Evolutionary conservation across 805 yeast genomes (phyloP), one percentile per base, ranked within the genome.

Genomic region (Candida nitratophila): DNA sequence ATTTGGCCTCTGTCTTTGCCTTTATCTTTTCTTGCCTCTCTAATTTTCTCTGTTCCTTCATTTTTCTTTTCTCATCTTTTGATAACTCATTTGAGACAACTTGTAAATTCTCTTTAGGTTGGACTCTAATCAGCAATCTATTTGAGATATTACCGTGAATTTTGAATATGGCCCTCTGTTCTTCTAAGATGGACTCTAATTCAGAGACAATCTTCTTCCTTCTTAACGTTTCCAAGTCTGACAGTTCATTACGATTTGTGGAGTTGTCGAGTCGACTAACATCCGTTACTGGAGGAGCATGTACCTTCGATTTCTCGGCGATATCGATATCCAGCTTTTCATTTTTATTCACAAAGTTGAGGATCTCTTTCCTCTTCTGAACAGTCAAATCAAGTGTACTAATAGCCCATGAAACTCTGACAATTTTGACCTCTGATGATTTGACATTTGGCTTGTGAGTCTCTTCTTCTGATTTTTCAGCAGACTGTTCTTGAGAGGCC

Each of bases 351-450:
- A 77, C 49, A 17, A 74, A 70, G 2, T 61, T 55, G 34, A 60
- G 53, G 16, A 79, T 72, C 51, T 79, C 85, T 43, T 68, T 66
- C 14, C 63, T 61, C 53, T 79, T 79, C 47, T 79, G 85, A 33
- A 71, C 69, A 24, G 54, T 56, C 45, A 79, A 60, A 57, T 79
- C 85, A 36, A 71, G 69, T 30, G 63, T 57, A n/a, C 73, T 70
- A 19, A 79, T 79, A 39, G 73, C 70, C 84, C 84, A 79, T 11
- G 79, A 69, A 3, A 79, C 56, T 37, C 71, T 70, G 30, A 79
- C 60, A 29, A 69, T 60, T 50, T 79, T 79, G n/a, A 68, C 48
- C 29, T 68, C 66, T 11, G 34, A 31, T 15, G 17, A 4, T 21
- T 41, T 29, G 14, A 43, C 40, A 20, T 12, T 11, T 31, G 10